phyloP scores from a whole-genome alignment of 352 stramenopile genomes.

The Phytophthora tentaculata region DNA sequence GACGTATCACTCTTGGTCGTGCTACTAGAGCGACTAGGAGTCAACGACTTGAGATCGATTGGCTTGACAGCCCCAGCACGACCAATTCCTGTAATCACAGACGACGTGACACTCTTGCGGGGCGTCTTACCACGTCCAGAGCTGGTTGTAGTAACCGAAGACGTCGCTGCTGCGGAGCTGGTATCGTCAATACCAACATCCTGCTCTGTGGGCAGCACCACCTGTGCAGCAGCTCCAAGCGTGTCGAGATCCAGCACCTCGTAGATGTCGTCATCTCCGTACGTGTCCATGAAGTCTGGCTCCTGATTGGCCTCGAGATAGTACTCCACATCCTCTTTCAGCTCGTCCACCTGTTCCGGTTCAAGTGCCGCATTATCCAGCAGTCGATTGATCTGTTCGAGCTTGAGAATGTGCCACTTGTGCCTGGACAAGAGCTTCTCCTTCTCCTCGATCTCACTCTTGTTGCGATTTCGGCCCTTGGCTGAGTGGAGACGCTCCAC shows the following conservation, averaged over 20 bases:
- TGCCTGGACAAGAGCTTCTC: constrained; percentile 92
- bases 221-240: constrained; percentile 74
- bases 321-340: constrained; percentile 99
- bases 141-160: constrained; percentile 13
- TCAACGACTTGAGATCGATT: constrained; percentile 82
- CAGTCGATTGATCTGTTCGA: constrained; percentile 98
- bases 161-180: constrained; percentile 6
- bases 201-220: constrained; percentile 73
- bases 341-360: constrained; percentile 92
- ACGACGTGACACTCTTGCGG: constrained; percentile 67
- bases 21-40: constrained; percentile 55
- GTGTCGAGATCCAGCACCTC: constrained; percentile 95
- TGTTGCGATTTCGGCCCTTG: constrained; percentile 97
- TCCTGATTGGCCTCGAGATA: constrained; percentile 97
- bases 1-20: constrained; percentile 61
- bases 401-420: constrained; percentile 97
- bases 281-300: constrained; percentile 93
- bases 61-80: constrained; percentile 76
- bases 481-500: constrained; percentile 78
- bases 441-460: constrained; percentile 91
- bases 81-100: constrained; percentile 75
- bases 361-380: constrained; percentile 97
- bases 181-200: constrained; percentile 74
- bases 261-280: constrained; percentile 94
- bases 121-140: constrained; percentile 58